Evolutionary conservation across 768 basidiomycete species (phyloP).

Genomic region (Strobilomyces dryophilus): DNA sequence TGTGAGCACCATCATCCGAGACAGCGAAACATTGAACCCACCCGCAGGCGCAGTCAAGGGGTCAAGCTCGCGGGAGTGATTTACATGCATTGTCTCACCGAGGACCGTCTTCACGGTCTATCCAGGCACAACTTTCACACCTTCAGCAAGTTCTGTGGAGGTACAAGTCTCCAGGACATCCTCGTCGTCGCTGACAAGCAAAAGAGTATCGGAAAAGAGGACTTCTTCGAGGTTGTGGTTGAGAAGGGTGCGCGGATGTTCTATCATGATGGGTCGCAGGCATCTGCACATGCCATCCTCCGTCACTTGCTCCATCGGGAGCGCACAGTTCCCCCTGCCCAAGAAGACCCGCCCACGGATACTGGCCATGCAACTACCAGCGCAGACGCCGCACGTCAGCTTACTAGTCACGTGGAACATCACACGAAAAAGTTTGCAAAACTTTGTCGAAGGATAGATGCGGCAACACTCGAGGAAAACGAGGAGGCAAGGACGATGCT

Average conservation of each 20-base stretch:
- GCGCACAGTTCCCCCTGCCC: constrained; percentile 39
- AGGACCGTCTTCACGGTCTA: constrained; percentile 46
- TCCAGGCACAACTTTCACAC: constrained; percentile 45
- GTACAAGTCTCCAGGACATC: constrained; percentile 41
- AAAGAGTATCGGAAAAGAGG: constrained; percentile 32
- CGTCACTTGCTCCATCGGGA: constrained; percentile 36
- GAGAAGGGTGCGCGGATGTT: constrained; percentile 43
- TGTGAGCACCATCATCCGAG: constrained; percentile 16
- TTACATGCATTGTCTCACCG: constrained; percentile 49
- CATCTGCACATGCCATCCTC: constrained; percentile 43
- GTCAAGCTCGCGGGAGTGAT: constrained; percentile 38
- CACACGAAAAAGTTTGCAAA: constrained; percentile 40
- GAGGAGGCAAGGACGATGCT: constrained; percentile 31
- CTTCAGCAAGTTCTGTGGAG: constrained; percentile 51
- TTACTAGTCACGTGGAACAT: constrained; percentile 38
- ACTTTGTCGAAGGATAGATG: constrained; percentile 40
- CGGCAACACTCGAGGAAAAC: constrained; percentile 36
- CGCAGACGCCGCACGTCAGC: constrained; percentile 40
- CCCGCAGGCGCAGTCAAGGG: constrained; percentile 25
- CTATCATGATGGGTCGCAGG: constrained; percentile 39
- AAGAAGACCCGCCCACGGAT: constrained; percentile 41
- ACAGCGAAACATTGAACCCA: background rate
- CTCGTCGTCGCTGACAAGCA: constrained; percentile 49
- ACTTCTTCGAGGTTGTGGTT: constrained; percentile 49
- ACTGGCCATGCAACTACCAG: constrained; percentile 43